A percentile compares a stretch with the other conserved stretches of the same genome.
Conservation (phyloP, 441 rosid genomes). For the Adansonia rubrostipa region DNA sequence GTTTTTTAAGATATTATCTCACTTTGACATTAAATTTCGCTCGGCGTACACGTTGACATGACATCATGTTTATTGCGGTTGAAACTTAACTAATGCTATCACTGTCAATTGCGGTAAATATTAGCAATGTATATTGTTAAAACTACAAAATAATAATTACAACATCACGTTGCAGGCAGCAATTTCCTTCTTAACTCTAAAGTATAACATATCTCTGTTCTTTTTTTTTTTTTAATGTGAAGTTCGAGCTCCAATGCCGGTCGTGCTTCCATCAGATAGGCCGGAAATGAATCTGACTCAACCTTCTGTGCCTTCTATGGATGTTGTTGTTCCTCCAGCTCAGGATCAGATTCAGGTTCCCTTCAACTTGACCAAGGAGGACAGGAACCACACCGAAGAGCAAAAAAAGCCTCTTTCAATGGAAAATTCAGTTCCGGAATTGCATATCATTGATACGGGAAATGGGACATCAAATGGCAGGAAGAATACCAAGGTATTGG, state of each 20-base stretch:
- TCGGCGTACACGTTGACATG: no score
- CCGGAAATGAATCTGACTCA: conserved; percentile 21
- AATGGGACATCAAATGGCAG: conserved; percentile 23
- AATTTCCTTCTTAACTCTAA: not conserved
- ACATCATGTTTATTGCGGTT: no score
- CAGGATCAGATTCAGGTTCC: conserved; percentile 12
- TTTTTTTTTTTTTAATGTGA: not conserved
- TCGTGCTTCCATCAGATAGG: conserved; percentile 28
- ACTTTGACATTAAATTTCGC: no score
- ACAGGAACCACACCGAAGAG: not conserved
- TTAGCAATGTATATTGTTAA: no score
- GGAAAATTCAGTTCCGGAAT: conserved; percentile 17
- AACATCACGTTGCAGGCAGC: no score
- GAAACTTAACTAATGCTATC: no score
- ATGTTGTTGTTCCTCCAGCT: conserved; percentile 18
- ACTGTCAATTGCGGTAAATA: no score
- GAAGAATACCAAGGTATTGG: not conserved
- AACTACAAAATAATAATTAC: no score
- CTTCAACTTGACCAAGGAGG: not conserved
- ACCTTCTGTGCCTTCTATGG: conserved; percentile 24
- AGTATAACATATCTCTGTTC: not conserved
- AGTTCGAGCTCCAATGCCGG: conserved; percentile 38
- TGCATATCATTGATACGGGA: not conserved
- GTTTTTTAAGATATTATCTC: not conserved
- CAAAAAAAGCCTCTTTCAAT: conserved; percentile 23